phyloP scores from a whole-genome alignment of 31 red algal species.

The Porphyra umbilicalis region DNA sequence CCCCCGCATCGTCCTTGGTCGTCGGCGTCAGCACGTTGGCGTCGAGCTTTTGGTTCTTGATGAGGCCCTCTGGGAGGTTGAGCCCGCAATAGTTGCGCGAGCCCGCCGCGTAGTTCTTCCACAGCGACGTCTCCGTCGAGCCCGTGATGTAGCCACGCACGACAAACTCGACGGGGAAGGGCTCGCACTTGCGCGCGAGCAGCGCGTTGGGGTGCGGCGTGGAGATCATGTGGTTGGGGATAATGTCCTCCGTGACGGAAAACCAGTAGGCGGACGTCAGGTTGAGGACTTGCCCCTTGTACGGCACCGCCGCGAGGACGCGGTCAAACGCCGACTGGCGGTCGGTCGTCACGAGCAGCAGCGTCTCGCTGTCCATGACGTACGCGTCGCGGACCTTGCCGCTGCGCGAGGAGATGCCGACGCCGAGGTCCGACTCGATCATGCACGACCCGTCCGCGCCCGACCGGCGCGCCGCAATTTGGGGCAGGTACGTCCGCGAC shows the following conservation, averaged over 20 bases:
- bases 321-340: conserved; percentile 96
- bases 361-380: conserved; percentile 26
- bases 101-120: conserved; percentile 94
- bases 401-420: conserved; percentile 12
- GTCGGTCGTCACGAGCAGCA: conserved; percentile 95
- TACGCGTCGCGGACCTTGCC: conserved; percentile 98
- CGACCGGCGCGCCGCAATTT: conserved; percentile 29
- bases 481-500: conserved; percentile 39
- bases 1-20: conserved; percentile 90
- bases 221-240: conserved; percentile 85
- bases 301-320: conserved; percentile 87
- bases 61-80: conserved; percentile 68
- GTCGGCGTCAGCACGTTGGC: conserved; percentile 93
- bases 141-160: conserved; percentile 99
- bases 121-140: conserved; percentile 79
- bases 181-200: conserved; percentile 67
- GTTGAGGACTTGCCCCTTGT: conserved; percentile 98
- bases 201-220: conserved; percentile 95
- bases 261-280: conserved; percentile 93
- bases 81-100: conserved; percentile 93
- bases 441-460: background rate
- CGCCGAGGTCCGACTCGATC: background rate
- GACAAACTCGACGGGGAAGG: conserved; percentile 99
- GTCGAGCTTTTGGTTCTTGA: conserved; percentile 91
- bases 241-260: conserved; percentile 68